A percentile compares a stretch with the other conserved stretches of the same genome.
Evolutionary conservation across 441 rosid species (phyloP).

Genomic region (Eutrema salsugineum): DNA sequence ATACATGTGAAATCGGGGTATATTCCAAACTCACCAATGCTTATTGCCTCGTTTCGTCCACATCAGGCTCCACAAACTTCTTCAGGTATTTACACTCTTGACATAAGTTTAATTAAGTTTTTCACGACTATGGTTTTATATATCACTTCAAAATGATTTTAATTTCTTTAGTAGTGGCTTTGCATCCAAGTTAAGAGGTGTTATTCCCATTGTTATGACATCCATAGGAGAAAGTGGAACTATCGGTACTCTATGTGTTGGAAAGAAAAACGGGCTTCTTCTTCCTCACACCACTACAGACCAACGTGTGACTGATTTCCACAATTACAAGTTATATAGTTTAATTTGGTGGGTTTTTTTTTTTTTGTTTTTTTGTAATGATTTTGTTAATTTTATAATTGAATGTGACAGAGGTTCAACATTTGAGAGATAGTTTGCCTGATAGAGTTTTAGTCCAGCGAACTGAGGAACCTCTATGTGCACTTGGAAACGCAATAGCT

Average conservation of each 20-base stretch:
- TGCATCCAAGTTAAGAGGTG: slow-evolving; percentile 63
- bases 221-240: slow-evolving; percentile 50
- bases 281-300: slow-evolving; percentile 79
- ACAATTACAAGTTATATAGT: not conserved
- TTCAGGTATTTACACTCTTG: slow-evolving; percentile 41
- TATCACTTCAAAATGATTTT: not conserved
- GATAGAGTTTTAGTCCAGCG: slow-evolving; percentile 76
- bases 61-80: slow-evolving; percentile 61
- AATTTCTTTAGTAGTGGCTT: slow-evolving; percentile 42
- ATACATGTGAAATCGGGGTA: slow-evolving; percentile 80
- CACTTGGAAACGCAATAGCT: slow-evolving; percentile 75
- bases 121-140: not conserved
- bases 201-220: slow-evolving; percentile 72
- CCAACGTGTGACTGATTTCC: slow-evolving; percentile 54
- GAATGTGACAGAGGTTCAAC: slow-evolving; percentile 64
- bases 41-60: slow-evolving; percentile 71
- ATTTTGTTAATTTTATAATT: not conserved
- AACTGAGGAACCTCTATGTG: slow-evolving; percentile 73
- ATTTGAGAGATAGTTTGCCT: slow-evolving; percentile 77
- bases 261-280: slow-evolving; percentile 87
- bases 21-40: slow-evolving; percentile 92
- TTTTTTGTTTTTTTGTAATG: too few species aligned
- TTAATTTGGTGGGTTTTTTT: not conserved
- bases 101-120: not conserved
- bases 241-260: slow-evolving; percentile 79